These are phyloP conservation scores for Fonsecaea erecta DNA, from an alignment of 2,329 filamentous ascomycete species.

Conservation along the genomic window DNA sequence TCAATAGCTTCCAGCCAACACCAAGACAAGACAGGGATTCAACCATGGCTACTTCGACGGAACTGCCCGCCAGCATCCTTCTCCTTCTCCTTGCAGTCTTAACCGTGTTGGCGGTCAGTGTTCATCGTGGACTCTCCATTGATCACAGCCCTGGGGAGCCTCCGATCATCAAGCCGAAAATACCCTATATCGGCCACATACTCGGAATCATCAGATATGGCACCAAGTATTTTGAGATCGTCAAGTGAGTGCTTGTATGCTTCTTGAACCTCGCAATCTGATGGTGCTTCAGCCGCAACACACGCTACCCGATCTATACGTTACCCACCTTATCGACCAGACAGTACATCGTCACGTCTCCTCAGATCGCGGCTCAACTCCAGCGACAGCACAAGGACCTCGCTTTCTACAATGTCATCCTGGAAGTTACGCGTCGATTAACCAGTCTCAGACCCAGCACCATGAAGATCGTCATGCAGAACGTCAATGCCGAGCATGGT, in stretches of 20 bases:
- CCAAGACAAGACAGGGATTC: neutral
- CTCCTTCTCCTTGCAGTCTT: slow-evolving; percentile 1
- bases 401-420: slow-evolving; percentile 16
- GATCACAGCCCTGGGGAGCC: slow-evolving; percentile 16
- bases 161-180: slow-evolving; percentile 8
- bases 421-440: slow-evolving; percentile 12
- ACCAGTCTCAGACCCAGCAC: slow-evolving; percentile 3
- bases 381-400: slow-evolving; percentile 20
- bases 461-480: slow-evolving; percentile 16
- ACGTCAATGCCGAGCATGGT: slow-evolving; percentile 11
- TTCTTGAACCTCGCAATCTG: neutral
- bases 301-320: slow-evolving; percentile 14
- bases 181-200: slow-evolving; percentile 18
- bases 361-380: slow-evolving; percentile 7
- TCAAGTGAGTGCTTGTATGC: slow-evolving; percentile 9
- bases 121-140: slow-evolving; percentile 9
- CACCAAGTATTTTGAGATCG: slow-evolving; percentile 14
- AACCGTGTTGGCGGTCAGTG: neutral
- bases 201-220: slow-evolving; percentile 16
- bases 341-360: slow-evolving; percentile 17
- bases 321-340: slow-evolving; percentile 14
- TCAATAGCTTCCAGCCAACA: neutral
- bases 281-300: slow-evolving; percentile 8
- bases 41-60: neutral
- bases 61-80: slow-evolving; percentile 9